Conservation (phyloP, 805 yeast species). For the Osmozyma mogii region DNA sequence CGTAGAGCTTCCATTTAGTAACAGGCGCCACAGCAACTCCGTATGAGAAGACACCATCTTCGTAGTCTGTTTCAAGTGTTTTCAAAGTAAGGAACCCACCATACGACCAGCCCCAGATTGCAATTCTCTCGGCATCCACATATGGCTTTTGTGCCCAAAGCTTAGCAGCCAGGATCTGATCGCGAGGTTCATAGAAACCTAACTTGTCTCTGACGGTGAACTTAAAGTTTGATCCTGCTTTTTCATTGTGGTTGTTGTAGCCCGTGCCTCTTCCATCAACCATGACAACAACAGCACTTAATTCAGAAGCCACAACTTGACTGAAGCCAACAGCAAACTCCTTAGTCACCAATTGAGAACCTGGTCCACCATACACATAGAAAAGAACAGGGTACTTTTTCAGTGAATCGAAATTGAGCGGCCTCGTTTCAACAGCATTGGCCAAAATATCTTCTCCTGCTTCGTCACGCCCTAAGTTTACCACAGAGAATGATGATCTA, state of each 20-base stretch:
- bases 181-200: conserved; percentile 76
- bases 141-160: conserved; percentile 55
- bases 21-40: conserved; percentile 98
- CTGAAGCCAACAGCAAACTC: conserved; percentile 58
- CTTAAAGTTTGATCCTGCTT: conserved; percentile 51
- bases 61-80: conserved; percentile 71
- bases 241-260: conserved; percentile 51
- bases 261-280: conserved; percentile 99
- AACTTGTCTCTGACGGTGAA: conserved; percentile 72
- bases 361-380: conserved; percentile 94
- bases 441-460: conserved; percentile 39
- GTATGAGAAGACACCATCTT: conserved; percentile 62
- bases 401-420: conserved; percentile 56
- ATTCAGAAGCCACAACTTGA: conserved; percentile 66
- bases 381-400: conserved; percentile 79
- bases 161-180: conserved; percentile 82
- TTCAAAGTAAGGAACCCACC: conserved; percentile 93
- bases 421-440: conserved; percentile 71
- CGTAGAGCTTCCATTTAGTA: conserved; percentile 88
- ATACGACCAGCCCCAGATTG: conserved; percentile 98
- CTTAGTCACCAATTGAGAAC: conserved; percentile 73
- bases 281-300: conserved; percentile 81
- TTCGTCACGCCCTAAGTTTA: conserved; percentile 45
- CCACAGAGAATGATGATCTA: conserved; percentile 39
- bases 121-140: conserved; percentile 61